phyloP scores from a whole-genome alignment of 176 grass and related monocot species.

The Tillandsia leiboldiana region DNA sequence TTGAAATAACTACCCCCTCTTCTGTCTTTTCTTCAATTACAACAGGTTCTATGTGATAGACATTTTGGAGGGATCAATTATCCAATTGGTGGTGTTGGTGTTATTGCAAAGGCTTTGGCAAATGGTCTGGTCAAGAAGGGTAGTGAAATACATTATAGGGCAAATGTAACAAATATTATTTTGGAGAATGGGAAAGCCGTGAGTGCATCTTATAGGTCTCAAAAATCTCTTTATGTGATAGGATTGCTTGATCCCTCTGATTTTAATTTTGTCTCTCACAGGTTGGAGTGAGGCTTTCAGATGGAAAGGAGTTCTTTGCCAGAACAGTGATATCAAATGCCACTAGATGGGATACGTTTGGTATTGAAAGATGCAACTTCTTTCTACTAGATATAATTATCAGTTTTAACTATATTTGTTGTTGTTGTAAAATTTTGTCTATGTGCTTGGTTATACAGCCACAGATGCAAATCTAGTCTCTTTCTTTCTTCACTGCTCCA shows the following conservation, averaged over 20 bases:
- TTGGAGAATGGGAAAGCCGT: conserved; percentile 85
- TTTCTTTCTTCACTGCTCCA: no score
- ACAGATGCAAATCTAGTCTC: no score
- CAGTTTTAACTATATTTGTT: no score
- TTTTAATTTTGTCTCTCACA: conserved; percentile 25
- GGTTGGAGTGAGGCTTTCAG: conserved; percentile 76
- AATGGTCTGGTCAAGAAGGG: conserved; percentile 73
- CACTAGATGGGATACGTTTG: conserved; percentile 98
- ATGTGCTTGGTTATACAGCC: no score
- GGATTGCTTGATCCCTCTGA: conserved; percentile 2
- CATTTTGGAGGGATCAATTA: conserved; percentile 97
- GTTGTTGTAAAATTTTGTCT: no score
- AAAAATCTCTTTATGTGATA: conserved; percentile 3
- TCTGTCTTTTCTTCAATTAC: conserved; percentile 31
- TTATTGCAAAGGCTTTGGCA: conserved; percentile 72
- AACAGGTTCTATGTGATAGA: conserved; percentile 91
- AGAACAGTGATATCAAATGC: conserved; percentile 94
- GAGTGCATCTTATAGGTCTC: conserved; percentile 31
- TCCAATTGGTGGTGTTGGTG: conserved; percentile 81
- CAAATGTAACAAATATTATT: conserved; percentile 77
- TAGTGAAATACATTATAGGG: conserved; percentile 71
- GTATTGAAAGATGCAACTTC: conserved; percentile 25
- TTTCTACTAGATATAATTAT: not conserved
- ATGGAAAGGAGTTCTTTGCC: conserved; percentile 78
- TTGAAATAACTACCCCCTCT: conserved; percentile 6